Base-by-base conservation (phyloP, 2,329 filamentous ascomycete species). In the Neurospora sp. region DNA sequence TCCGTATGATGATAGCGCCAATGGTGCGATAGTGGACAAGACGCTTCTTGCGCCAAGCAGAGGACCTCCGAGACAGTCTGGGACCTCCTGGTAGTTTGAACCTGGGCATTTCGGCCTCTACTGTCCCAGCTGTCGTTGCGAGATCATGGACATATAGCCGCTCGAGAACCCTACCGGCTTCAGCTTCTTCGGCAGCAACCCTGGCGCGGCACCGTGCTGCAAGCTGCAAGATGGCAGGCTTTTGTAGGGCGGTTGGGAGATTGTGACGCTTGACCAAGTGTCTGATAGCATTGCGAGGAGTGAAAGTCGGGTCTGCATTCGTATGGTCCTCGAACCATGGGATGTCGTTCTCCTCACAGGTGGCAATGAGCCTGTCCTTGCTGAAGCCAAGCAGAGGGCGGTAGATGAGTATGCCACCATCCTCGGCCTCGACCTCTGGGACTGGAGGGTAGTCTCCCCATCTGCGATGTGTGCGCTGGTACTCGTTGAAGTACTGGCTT, bases 261-360 rank as follows among this genome's bases (percentile, higher is more conserved):
- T 78, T 76, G 70, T 89, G 80, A 4, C 85, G 80, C 36, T 83
- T 80, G 23, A 87, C 83, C 62, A 97, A 78, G 77, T 91, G 82
- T 39, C 95, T 88, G 43, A 97, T 83, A 0, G 95, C 89, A 76
- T 99, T 99, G 43, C 96, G 87, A 65, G 85, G 80, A 0, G 96
- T 97, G 70, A 96, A 81, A 0, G 89, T 93, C 8, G 83, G 85
- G 75, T 97, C 91, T 17, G 83, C 79, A 76, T 99, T 99, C 1
- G 94, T 97, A 57, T 83, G 81, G 77, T 99, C 96, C 77, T 96
- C 92, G 72, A 93, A 92, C 91, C 92, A 98, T 0, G 82, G 80
- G 10, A 96, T 81, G 0, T 83, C 80, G 73, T 89, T 85, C n/a
- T 85, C 82, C 71, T 89, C 79, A 76, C 95, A 97, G 0, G 92